Evolutionary conservation across 768 basidiomycete species (phyloP).

Genomic region (Candolleomyces efflorescens): DNA sequence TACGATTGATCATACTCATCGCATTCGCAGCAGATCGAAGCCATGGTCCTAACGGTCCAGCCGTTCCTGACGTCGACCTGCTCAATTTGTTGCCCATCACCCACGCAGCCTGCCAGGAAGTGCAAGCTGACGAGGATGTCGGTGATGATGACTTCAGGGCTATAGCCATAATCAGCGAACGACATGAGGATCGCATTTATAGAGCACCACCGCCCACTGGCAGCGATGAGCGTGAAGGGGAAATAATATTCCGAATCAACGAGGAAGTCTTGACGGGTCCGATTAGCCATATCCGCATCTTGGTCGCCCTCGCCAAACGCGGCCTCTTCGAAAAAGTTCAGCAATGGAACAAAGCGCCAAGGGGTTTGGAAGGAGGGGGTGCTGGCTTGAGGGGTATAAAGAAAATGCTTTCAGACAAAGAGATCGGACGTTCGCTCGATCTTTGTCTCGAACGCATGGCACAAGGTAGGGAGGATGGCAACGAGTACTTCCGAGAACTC

Average conservation of each 20-base stretch:
- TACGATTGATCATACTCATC: background rate
- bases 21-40: constrained; percentile 8
- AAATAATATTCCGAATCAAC: constrained; percentile 16
- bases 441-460: constrained; percentile 17
- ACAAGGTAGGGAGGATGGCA: constrained; percentile 18
- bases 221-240: constrained; percentile 11
- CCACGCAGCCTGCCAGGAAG: constrained; percentile 15
- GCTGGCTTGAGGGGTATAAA: constrained; percentile 11
- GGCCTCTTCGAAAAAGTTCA: constrained; percentile 17
- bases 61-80: constrained; percentile 19
- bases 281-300: constrained; percentile 20
- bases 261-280: constrained; percentile 23
- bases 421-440: constrained; percentile 19
- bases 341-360: constrained; percentile 18
- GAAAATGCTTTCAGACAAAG: constrained; percentile 19
- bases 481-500: constrained; percentile 11
- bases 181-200: constrained; percentile 14
- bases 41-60: background rate
- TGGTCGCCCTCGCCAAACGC: constrained; percentile 24
- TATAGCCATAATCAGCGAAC: constrained; percentile 11
- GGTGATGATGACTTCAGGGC: background rate
- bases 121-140: constrained; percentile 7
- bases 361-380: constrained; percentile 5
- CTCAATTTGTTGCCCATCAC: constrained; percentile 21
- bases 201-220: constrained; percentile 12